Conservation (phyloP, 148 eudicot species). For the Dianthus caryophyllus region DNA sequence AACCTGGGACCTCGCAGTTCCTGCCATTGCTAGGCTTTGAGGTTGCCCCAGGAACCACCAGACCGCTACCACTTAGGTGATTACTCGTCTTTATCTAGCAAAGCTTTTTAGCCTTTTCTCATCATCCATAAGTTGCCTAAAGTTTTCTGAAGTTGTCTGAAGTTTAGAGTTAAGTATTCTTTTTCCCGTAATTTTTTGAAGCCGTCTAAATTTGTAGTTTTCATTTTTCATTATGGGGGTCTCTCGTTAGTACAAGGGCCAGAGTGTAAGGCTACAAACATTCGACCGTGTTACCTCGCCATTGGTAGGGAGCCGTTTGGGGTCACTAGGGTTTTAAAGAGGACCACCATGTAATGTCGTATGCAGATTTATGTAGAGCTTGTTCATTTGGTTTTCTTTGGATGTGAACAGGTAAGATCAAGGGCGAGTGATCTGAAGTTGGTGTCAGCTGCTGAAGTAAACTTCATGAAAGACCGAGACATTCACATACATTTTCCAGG, state of each 20-base stretch:
- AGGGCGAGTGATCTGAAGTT: constrained; percentile 76
- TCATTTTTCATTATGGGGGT: no score
- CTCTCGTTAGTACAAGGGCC: no score
- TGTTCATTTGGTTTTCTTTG: constrained; percentile 4
- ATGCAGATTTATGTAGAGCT: not conserved
- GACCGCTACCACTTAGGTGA: no score
- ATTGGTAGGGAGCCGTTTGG: not conserved
- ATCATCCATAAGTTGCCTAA: not conserved
- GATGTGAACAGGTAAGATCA: constrained; percentile 61
- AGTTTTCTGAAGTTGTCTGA: no score
- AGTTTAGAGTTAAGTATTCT: no score
- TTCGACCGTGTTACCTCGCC: not conserved
- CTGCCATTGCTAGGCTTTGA: no score
- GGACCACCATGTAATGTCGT: not conserved
- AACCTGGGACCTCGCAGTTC: no score
- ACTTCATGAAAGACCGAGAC: constrained; percentile 77
- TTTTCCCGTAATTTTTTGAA: no score
- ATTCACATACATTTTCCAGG: constrained; percentile 98
- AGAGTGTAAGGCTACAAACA: not conserved
- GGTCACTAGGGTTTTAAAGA: not conserved
- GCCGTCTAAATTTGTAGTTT: no score
- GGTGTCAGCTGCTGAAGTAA: constrained; percentile 49
- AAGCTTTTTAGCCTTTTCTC: not conserved
- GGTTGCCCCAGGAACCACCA: not conserved
- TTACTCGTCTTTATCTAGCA: no score